Conservation (phyloP, 163 green algal species). For the Chlamydomonas reinhardtii region DNA sequence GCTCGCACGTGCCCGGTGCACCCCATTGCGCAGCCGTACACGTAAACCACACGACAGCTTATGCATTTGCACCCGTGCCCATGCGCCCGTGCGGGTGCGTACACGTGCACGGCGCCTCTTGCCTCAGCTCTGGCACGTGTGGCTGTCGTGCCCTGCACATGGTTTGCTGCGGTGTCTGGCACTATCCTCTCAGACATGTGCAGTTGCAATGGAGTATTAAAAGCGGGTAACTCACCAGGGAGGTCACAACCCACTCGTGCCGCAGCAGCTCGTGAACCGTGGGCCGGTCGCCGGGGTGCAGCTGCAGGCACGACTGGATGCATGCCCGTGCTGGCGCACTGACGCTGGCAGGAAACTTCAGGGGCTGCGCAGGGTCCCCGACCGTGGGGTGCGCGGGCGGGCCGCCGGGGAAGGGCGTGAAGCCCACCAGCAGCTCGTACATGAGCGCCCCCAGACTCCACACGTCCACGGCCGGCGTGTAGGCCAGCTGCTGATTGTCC, state of each 20-base stretch:
- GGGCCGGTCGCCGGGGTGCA: slow-evolving; percentile 9
- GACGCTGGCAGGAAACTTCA: slow-evolving; percentile 63
- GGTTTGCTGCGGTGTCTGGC: too few relatives aligned
- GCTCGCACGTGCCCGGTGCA: too few relatives aligned
- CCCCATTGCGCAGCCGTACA: too few relatives aligned
- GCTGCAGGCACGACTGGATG: slow-evolving; percentile 1
- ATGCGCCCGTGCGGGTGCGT: too few relatives aligned
- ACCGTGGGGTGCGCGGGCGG: slow-evolving; percentile 60
- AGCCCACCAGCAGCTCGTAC: slow-evolving; percentile 77
- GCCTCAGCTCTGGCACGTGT: too few relatives aligned
- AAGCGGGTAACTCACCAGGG: not conserved
- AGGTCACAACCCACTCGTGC: slow-evolving; percentile 7
- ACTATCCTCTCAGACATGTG: too few relatives aligned
- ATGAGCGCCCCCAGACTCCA: slow-evolving; percentile 40
- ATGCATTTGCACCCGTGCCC: too few relatives aligned
- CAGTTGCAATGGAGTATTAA: too few relatives aligned
- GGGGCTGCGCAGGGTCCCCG: slow-evolving; percentile 58
- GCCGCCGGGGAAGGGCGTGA: slow-evolving; percentile 59
- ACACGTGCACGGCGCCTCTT: too few relatives aligned
- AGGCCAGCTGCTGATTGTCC: slow-evolving; percentile 68
- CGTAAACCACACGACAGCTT: too few relatives aligned
- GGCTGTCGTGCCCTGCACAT: too few relatives aligned
- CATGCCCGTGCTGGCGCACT: slow-evolving; percentile 66
- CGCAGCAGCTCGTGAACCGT: slow-evolving; percentile 22
- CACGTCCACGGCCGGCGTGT: slow-evolving; percentile 51